Base-by-base conservation (phyloP, 805 yeast species). In the Allodekkera sacchari region DNA sequence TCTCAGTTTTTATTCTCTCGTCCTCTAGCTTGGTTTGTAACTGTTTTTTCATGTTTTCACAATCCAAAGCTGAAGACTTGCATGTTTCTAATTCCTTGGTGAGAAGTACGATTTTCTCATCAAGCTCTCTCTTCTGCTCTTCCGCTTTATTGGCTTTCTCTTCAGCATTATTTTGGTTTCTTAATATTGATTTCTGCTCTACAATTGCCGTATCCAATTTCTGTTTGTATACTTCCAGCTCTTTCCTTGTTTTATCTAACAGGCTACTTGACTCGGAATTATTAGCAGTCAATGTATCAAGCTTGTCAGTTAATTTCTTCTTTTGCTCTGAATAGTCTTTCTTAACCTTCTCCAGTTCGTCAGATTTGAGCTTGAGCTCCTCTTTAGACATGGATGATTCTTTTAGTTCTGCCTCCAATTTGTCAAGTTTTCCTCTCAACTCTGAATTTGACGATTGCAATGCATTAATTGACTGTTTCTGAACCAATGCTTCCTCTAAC, bases 401-500 rank as follows among this genome's bases (percentile, higher is more conserved):
- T 10, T 24, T 26, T 15, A 32, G 13, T 7, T 33, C 22, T 4
- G 24, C n/a, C 22, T 14, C 12, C 30, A 29, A 16, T 4, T 33
- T 15, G 7, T 18, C 22, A n/a, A 25, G 8, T 24, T 33, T 20
- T 10, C 10, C 22, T 7, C 22, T 20, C 10, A 10, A 20, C 7
- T 20, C 22, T 10, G 22, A 20, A 20, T 20, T 10, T 20, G 10
- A 20, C 22, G 7, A 8, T 10, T 20, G 7, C 22, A 20, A 20
- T 10, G 7, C 22, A 20, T 7, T 10, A 20, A 8, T 20, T 20
- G 10, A 20, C n/a, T n/a, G n/a, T n/a, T n/a, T n/a, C n/a, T 24
- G 7, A 14, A 11, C 27, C 8, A 14, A 8, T 8, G 27, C 27
- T 24, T 24, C n/a, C 11, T 7, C 27, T 8, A 11, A 14, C 27